Conservation (phyloP, 768 basidiomycete species). For the Kwoniella bestiolae region DNA sequence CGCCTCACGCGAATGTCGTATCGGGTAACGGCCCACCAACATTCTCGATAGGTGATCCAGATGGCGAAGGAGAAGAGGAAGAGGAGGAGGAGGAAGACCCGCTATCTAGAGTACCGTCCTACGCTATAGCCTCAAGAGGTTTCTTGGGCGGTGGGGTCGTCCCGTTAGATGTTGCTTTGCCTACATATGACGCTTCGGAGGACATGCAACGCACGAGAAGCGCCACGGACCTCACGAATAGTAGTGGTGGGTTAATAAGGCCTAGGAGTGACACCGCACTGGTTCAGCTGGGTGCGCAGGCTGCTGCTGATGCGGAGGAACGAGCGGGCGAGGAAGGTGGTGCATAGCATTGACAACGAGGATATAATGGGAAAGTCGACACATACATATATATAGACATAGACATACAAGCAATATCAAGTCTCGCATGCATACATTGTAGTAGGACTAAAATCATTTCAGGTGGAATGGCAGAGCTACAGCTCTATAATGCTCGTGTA, state of each 20-base stretch:
- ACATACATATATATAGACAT: background rate
- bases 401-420: background rate
- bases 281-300: slow-evolving; percentile 39
- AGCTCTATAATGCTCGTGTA: no score
- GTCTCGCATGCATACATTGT: no score
- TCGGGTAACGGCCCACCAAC: background rate
- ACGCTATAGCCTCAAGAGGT: slow-evolving; percentile 78
- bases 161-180: slow-evolving; percentile 77
- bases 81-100: slow-evolving; percentile 54
- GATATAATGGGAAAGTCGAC: background rate
- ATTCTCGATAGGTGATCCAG: slow-evolving; percentile 12
- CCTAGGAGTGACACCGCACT: slow-evolving; percentile 45
- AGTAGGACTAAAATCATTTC: no score
- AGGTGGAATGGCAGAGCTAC: no score
- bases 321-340: slow-evolving; percentile 28
- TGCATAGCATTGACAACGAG: background rate
- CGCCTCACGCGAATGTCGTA: slow-evolving; percentile 17
- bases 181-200: slow-evolving; percentile 80
- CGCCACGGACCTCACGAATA: slow-evolving; percentile 13
- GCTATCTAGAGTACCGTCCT: slow-evolving; percentile 80
- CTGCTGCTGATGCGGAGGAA: slow-evolving; percentile 36
- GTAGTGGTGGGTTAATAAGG: slow-evolving; percentile 23
- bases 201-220: slow-evolving; percentile 31
- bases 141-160: slow-evolving; percentile 88
- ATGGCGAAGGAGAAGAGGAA: slow-evolving; percentile 14